Evolutionary conservation across 1,139 yeast genomes (phyloP), one percentile per base, ranked within the genome.

Genomic region (Diutina scorzettiae): DNA sequence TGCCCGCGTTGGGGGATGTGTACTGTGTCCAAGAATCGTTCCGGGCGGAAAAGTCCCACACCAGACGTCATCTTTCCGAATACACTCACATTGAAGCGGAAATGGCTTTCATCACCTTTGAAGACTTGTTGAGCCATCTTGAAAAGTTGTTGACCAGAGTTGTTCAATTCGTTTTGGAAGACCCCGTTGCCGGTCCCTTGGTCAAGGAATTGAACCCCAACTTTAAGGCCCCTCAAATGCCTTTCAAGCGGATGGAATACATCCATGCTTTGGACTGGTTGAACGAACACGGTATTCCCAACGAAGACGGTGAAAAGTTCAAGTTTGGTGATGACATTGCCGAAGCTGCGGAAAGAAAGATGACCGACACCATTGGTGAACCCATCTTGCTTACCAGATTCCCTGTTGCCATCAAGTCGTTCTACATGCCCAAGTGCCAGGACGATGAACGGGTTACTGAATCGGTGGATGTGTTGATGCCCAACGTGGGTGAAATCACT

Each of bases 21-120:
- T 93, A 76, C 74, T 85, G 96, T 72, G 77, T 93, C 54, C 98
- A 91, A 66, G 99, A 93, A 68, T 87, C 97, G 14, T 93, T 93
- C 82, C 81, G 99, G 64, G 99, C 99, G 47, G 99, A 93, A 70
- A 85, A 87, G 61, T 87, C 97, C 16, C 98, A 93, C 67, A 93
- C 99, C 45, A 84, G 98, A 71, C 85, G 99, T 69, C 99, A 93
- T 63, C 73, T 93, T 62, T 78, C 93, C 48, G 99, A 93, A 66
- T 93, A 87, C 65, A 93, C 98, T 30, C 99, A 91, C 59, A 78
- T 91, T 54, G 99, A 91, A 69, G 84, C 89, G 42, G 99, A 91
- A 68, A 72, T 91, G 55, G 89, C 84, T 3, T 91, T 93, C 66
- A 58, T 91, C 53, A 66, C 76, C 30, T 93, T 91, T 57, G 95